Evolutionary conservation across 1,284 basidiomycete genomes (phyloP), one percentile per base, ranked within the genome.

Genomic region (Vanrija sp.): DNA sequence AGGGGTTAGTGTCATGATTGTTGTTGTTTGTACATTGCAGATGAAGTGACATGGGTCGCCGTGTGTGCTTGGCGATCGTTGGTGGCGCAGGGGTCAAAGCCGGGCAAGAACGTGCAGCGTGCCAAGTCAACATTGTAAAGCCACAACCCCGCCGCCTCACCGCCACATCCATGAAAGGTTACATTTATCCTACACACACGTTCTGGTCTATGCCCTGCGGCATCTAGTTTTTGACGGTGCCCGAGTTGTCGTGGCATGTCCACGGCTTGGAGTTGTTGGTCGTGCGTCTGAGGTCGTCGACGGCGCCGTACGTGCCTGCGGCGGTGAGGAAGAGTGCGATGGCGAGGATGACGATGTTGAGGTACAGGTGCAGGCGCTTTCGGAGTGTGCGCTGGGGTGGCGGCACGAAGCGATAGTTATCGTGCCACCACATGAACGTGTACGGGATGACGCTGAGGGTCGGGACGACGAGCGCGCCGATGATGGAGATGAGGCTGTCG

Each of bases 231-330:
- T 31, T 31, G 31, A 47, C 43, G 5, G 59, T 53, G 41, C 52
- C 56, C 39, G 60, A 60, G 50, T 66, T 66, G 45, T 66, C 64
- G 23, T 49, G 54, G 37, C 67, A 69, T 3, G 60, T 57, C 58
- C 64, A 69, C 16, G 66, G 60, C 2, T 45, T 54, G 10, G 54
- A 46, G 16, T 57, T 59, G n/a, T 55, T 57, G 20, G 58, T 56
- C 22, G 50, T 49, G 6, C 45, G 51, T 5, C 53, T 54, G 51
- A 69, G 65, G 10, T 59, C 60, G 15, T 57, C 51, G 27, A 66
- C 57, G 10, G 60, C 49, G 16, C 66, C 66, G 41, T 65, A 69
- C 0, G 66, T 68, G 22, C 60, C 59, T 12, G 57, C 57, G 14
- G 59, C 53, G 24, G 54, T 59, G 18, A 63, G 47, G 37, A 63